Evolutionary conservation across 2,329 filamentous ascomycete species (phyloP), one percentile per base, ranked within the genome.

Genomic region (Exophiala bonariae): DNA sequence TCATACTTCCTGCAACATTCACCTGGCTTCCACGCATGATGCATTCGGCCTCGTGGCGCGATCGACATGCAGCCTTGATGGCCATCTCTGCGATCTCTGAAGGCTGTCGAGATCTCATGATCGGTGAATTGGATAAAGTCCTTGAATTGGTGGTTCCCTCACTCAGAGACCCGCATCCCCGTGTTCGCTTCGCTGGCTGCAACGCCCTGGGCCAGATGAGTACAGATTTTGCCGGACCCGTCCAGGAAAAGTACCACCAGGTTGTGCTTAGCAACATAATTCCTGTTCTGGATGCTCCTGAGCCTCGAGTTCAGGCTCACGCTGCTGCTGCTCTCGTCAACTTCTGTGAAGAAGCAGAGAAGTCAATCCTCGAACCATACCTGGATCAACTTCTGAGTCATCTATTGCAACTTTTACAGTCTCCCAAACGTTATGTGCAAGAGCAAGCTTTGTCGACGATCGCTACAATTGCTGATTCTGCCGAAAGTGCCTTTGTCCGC

Each of bases 141-240:
- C 78, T 99, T 38, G 89, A 95, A 56, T 79, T 99, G 46, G 92
- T 99, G n/a, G 83, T 96, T 40, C 93, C 93, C 13, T 87, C 92
- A 28, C 78, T 99, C 28, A 84, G 86, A 60, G 92, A 99, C 64
- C 80, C 87, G 31, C 93, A 99, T 64, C 88, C 93, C 32, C 88
- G 93, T 64, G 93, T 99, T 45, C 86, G 92, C 61, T 99, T 95
- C 85, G 93, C 93, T 42, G 93, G 91, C 26, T 99, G 93, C 75
- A 97, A 99, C 64, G 93, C 93, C 33, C 80, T 99, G n/a, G 93
- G 93, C 20, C 93, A 99, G 70, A 99, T 99, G 93, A 97, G 92
- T 73, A 99, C 93, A 23, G 93, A 99, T 65, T 99, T 99, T 67
- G 92, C 95, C 10, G 91, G 91, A 10, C 95, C 87, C 9, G 97